Base-by-base conservation (phyloP, 108 stramenopile species). In the Pseudonitzschia multiseries region DNA sequence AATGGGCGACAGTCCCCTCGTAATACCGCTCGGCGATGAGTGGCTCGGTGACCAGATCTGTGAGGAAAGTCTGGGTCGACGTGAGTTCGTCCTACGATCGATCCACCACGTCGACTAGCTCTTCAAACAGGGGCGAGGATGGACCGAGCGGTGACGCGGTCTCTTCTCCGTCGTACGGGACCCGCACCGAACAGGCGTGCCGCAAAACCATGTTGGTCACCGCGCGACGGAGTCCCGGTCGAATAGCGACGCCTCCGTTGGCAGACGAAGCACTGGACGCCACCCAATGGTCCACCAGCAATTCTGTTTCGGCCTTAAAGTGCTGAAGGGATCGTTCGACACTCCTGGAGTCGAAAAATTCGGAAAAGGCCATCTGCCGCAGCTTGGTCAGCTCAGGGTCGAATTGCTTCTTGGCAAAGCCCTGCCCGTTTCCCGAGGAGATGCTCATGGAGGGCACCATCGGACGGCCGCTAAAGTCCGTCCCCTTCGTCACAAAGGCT, bases 141-240 rank as follows among this genome's bases (percentile, higher is more conserved):
- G 0, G 61, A 21, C 15, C 18, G n/a, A 5, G 46, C 14, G 14
- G 46, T 18, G 46, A 10, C 18, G 46, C 12, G 26, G 59, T 15
- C 40, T 31, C 12, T 62, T 62, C 61, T 31, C 61, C 61, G 14
- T 62, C 61, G 33, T 62, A 62, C 13, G 36, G 61, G 14, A 62
- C 61, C 20, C 61, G 61, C 0, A 28, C 61, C 61, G 61, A 62
- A 21, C 36, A 62, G 1, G 61, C 61, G 41, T 62, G 40, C 31
- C 61, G 61, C 61, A 62, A 20, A 9, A 62, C 32, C 61, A 62
- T 62, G n/a, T 62, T 62, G 12, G 61, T 40, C 61, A 62, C 61
- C n/a, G 61, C 61, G 31, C 61, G 61, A 9, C 61, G 61, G 1
- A 62, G 61, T 62, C 12, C 61, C 14, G 61, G 61, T 33, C 61